Base-by-base conservation (phyloP, 441 rosid species). In the Jatropha podagrica region DNA sequence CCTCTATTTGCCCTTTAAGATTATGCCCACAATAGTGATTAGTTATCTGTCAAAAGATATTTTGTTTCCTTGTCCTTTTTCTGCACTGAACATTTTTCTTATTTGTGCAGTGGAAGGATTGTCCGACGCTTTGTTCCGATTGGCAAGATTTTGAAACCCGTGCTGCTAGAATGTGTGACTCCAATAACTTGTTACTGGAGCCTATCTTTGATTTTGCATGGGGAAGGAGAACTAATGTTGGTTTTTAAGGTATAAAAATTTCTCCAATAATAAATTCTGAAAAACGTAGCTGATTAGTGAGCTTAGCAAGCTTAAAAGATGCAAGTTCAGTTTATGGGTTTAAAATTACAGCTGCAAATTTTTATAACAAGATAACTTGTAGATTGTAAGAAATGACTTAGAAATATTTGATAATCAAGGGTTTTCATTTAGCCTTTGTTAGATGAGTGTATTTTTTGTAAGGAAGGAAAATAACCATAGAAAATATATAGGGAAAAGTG, bases 151-250 rank as follows among this genome's bases (percentile, higher is more conserved):
- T 81, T 93, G 89, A 96, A 88, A 85, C 96, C 97, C 26, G 86
- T 92, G 59, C 79, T 92, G 74, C 79, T 87, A 49, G 97, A 96
- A 84, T 87, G 93, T 63, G 92, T 88, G 69, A 92, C 91, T 20
- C 94, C 98, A 0, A 68, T 94, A 54, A 89, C 97, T 76, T 94
- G 98, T 82, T 91, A 90, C 77, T 91, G 96, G 99, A 89, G 87
- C 74, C 84, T 92, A 68, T 92, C 95, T 44, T 84, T 94, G 77
- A 73, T 88, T 79, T 76, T 92, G 41, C 85, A 82, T 3, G 94
- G 81, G 17, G 97, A 94, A 80, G 90, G 84, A 65, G 91, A 94
- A 52, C 83, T 88, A 81, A 82, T 80, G 65, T 83, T 89, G 75
- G 90, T 91, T 68, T 91, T 92, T 80, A 86, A 88, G 96, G 99